Percentiles rank a stretch among this genome's conserved stretches.
Evolutionary conservation across 1,284 basidiomycete species (phyloP).

Genomic region (Neonothopanus nambi): DNA sequence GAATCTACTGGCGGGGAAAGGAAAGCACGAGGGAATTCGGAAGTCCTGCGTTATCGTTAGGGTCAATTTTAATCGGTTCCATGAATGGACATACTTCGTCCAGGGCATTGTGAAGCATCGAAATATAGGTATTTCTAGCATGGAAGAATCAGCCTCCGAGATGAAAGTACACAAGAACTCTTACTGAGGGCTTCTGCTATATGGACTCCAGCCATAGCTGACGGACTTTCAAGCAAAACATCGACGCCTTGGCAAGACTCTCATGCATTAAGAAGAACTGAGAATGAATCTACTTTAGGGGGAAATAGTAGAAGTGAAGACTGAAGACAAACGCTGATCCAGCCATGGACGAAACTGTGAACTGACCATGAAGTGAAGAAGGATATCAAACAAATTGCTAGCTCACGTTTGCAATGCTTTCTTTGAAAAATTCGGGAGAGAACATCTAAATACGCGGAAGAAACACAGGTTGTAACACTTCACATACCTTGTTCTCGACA

Average conservation of each 20-base stretch:
- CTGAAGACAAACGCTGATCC: conserved; percentile 58
- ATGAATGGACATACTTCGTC: conserved; percentile 39
- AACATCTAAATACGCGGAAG: conserved; percentile 57
- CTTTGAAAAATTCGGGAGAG: conserved; percentile 80
- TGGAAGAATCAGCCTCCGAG: conserved; percentile 11
- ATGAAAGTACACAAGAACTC: conserved; percentile 12
- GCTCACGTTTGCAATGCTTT: conserved; percentile 59
- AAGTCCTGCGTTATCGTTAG: conserved; percentile 44
- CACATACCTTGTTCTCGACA: conserved; percentile 56
- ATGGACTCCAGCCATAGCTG: conserved; percentile 80
- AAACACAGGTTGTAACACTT: no score
- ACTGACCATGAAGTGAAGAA: background rate
- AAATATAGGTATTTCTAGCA: conserved; percentile 60
- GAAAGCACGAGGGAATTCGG: conserved; percentile 66
- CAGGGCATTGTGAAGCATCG: conserved; percentile 78
- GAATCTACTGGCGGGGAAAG: conserved; percentile 54
- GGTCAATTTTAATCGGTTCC: conserved; percentile 1
- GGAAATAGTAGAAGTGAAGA: background rate
- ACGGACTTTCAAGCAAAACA: conserved; percentile 73
- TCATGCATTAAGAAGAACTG: conserved; percentile 71
- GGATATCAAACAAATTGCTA: background rate
- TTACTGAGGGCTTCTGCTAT: conserved; percentile 76
- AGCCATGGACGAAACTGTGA: conserved; percentile 72
- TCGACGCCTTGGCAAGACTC: conserved; percentile 72
- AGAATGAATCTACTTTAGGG: background rate